Evolutionary conservation across 2,329 filamentous ascomycete genomes (phyloP).

Genomic region (Pseudogymnoascus sp.): DNA sequence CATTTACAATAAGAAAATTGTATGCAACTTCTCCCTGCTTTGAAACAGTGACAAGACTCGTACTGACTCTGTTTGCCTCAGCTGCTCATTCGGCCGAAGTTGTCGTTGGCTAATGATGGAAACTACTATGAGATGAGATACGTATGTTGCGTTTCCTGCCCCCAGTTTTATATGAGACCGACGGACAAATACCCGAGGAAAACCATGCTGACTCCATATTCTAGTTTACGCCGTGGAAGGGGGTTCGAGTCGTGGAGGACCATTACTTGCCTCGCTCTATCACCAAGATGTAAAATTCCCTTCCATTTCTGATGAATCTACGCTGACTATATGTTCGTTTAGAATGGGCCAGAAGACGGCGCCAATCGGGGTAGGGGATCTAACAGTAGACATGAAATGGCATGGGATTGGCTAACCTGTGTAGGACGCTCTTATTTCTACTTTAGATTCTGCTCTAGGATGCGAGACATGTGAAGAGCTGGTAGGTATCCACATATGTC

Average conservation of each 20-base stretch:
- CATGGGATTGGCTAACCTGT: neutral
- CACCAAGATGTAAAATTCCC: conserved; percentile 40
- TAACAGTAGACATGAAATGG: neutral
- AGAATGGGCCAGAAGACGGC: conserved; percentile 38
- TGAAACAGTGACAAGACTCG: neutral
- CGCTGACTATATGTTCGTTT: neutral
- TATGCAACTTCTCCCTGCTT: conserved; percentile 28
- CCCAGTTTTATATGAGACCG: neutral
- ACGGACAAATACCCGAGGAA: neutral
- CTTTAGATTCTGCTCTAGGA: conserved; percentile 56
- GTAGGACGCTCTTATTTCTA: conserved; percentile 33
- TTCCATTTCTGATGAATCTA: neutral
- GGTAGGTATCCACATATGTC: neutral
- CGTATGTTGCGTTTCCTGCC: neutral
- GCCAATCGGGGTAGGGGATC: conserved; percentile 42
- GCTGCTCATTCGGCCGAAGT: conserved; percentile 60
- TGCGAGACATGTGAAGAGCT: conserved; percentile 64
- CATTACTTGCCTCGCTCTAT: conserved; percentile 58
- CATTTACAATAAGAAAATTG: conserved; percentile 57
- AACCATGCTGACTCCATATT: conserved; percentile 27
- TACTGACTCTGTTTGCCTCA: neutral
- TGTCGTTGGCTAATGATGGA: conserved; percentile 65
- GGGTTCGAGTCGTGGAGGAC: conserved; percentile 52
- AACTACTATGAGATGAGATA: conserved; percentile 50
- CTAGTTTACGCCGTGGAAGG: conserved; percentile 57